These are phyloP conservation scores for Thelonectria rubi DNA, from an alignment of 2,329 filamentous ascomycete species.

Conservation along the genomic window DNA sequence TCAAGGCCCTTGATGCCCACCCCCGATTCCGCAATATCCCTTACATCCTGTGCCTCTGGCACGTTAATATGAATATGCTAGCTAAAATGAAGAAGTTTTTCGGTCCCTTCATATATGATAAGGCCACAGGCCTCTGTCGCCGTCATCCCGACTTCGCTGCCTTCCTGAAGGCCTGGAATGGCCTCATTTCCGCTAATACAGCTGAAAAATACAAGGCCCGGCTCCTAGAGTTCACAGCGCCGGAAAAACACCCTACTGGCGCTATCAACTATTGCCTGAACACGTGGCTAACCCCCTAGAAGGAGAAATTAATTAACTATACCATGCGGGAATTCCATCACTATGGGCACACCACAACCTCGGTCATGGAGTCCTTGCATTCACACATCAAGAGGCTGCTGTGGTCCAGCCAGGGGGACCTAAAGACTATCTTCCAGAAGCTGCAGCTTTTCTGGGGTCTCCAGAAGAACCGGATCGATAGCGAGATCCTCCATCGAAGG, in stretches of 20 bases:
- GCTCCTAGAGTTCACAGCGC: no score
- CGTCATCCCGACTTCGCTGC: no score
- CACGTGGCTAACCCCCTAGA: not conserved
- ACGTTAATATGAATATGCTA: constrained; percentile 4
- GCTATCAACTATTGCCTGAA: no score
- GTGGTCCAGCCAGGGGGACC: not conserved
- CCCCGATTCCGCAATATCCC: not conserved
- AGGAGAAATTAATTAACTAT: not conserved
- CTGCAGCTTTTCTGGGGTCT: not conserved
- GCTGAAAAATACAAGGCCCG: no score
- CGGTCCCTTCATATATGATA: no score
- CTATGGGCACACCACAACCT: not conserved
- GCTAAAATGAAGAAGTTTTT: not conserved
- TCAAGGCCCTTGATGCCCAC: not conserved
- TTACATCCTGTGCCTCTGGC: not conserved
- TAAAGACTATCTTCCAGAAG: not conserved
- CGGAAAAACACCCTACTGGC: no score
- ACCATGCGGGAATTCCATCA: not conserved
- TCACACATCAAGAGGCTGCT: not conserved
- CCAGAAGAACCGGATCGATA: no score
- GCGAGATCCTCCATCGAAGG: not conserved
- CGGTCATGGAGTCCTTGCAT: not conserved
- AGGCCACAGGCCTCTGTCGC: not conserved
- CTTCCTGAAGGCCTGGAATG: no score
- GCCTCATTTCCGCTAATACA: no score